These are phyloP conservation scores for Hordeum marinum DNA, from an alignment of 176 grass and related monocot species.

Conservation along the genomic window DNA sequence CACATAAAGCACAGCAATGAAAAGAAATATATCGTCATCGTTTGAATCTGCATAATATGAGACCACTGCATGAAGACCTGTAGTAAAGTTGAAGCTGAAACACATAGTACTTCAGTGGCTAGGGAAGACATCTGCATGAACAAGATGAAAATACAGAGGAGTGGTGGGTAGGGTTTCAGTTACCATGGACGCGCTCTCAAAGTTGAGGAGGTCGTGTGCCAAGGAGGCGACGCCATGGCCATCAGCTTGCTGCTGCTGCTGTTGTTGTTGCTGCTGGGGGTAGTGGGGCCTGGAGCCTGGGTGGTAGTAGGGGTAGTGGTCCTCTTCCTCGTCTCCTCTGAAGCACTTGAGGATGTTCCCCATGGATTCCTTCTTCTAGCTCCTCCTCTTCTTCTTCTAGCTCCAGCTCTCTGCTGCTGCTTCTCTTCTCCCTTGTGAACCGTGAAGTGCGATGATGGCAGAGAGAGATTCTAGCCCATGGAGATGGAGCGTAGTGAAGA, in stretches of 20 bases:
- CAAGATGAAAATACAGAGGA: not conserved
- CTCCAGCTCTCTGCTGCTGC: not conserved
- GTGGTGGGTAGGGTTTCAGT: not conserved
- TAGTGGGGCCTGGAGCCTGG: not conserved
- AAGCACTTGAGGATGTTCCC: constrained; percentile 19
- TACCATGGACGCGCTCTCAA: constrained; percentile 40
- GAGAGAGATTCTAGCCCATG: not conserved
- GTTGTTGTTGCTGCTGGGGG: not conserved
- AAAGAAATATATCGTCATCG: not conserved
- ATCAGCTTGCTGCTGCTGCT: not conserved
- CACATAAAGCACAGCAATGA: not conserved
- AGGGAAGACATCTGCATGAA: not conserved
- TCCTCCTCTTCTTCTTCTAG: not conserved
- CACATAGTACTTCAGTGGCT: not conserved
- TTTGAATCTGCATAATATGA: not conserved
- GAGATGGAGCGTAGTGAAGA: not conserved
- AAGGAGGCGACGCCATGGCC: constrained; percentile 20
- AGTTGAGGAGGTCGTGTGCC: constrained; percentile 29
- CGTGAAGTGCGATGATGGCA: not conserved
- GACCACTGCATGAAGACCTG: not conserved
- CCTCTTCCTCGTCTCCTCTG: not conserved
- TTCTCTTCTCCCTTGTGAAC: not conserved
- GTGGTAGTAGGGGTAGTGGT: not conserved
- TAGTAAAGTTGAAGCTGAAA: not conserved
- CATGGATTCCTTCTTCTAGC: not conserved